Percentiles rank a stretch among this genome's conserved stretches.
These are phyloP conservation scores for Triticum timopheevii DNA, from an alignment of 176 grass and related monocot species.

Conservation along the genomic window DNA sequence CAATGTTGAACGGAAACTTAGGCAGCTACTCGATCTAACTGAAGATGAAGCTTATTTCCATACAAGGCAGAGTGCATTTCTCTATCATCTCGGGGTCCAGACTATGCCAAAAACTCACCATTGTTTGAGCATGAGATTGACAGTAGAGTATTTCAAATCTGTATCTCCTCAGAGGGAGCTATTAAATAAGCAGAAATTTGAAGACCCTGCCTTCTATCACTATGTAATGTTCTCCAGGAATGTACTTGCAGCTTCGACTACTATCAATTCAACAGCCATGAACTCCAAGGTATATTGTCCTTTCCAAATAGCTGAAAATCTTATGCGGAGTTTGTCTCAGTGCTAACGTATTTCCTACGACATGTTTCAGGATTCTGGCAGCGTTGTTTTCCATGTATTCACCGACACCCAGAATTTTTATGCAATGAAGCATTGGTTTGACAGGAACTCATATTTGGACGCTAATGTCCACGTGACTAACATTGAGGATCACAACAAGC, in stretches of 20 bases:
- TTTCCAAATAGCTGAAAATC: not conserved
- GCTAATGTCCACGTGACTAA: constrained; percentile 58
- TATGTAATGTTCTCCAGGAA: constrained; percentile 78
- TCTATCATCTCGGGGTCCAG: constrained; percentile 72
- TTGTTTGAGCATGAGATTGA: constrained; percentile 81
- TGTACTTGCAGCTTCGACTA: constrained; percentile 71
- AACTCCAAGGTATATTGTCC: constrained; percentile 61
- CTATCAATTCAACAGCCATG: constrained; percentile 67
- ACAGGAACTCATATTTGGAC: constrained; percentile 67
- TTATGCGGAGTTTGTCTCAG: not conserved
- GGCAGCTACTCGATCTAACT: constrained; percentile 73
- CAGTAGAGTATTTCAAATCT: constrained; percentile 85
- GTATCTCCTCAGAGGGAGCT: not conserved
- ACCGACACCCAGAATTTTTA: constrained; percentile 77
- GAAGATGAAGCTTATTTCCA: constrained; percentile 93
- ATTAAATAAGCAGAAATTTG: constrained; percentile 36
- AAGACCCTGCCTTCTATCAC: constrained; percentile 43
- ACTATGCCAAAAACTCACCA: constrained; percentile 83
- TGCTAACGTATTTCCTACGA: constrained; percentile 14
- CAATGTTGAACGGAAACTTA: constrained; percentile 83
- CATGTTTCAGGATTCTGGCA: constrained; percentile 60
- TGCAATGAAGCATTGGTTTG: constrained; percentile 80
- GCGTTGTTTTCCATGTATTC: constrained; percentile 68
- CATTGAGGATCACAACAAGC: constrained; percentile 52
- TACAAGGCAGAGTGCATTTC: constrained; percentile 78